Evolutionary conservation across 176 grass and related monocot species (phyloP).

Genomic region (Oryza longistaminata): DNA sequence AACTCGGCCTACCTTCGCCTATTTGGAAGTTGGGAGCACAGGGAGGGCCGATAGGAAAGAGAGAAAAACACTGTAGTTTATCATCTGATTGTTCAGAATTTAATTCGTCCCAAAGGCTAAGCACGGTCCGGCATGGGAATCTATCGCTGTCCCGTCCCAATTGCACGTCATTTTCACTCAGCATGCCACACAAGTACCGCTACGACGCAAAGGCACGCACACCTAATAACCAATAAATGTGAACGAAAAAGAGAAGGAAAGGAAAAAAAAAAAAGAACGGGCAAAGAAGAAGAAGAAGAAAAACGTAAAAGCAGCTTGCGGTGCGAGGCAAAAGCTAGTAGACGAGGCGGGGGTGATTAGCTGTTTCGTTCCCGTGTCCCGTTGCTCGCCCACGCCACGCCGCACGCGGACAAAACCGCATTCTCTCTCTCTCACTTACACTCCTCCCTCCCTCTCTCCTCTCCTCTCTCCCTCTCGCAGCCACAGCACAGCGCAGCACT

Average conservation of each 20-base stretch:
- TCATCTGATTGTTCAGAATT: not conserved
- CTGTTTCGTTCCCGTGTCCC: slow-evolving; percentile 38
- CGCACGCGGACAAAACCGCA: slow-evolving; percentile 49
- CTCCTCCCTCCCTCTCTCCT: not conserved
- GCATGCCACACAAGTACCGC: slow-evolving; percentile 22
- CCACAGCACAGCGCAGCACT: slow-evolving; percentile 9
- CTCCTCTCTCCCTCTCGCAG: not conserved
- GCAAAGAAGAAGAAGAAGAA: not conserved
- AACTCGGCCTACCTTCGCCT: not conserved
- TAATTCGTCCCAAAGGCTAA: not conserved
- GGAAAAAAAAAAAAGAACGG: no score
- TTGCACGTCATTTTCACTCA: slow-evolving; percentile 5
- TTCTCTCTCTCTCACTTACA: slow-evolving; percentile 16
- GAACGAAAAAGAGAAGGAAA: not conserved
- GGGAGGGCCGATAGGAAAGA: not conserved
- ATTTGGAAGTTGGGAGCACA: not conserved
- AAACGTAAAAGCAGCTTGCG: not conserved
- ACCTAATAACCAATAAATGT: not conserved
- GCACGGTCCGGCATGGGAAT: not conserved
- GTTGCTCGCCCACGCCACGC: slow-evolving; percentile 2
- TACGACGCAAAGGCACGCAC: not conserved
- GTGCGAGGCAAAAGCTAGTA: not conserved
- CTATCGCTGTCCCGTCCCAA: slow-evolving; percentile 15
- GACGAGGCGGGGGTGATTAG: slow-evolving; percentile 28
- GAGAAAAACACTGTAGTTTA: not conserved